Base-by-base conservation (phyloP, 108 stramenopile genomes). In the Cyclotella choctawhatcheeana region DNA sequence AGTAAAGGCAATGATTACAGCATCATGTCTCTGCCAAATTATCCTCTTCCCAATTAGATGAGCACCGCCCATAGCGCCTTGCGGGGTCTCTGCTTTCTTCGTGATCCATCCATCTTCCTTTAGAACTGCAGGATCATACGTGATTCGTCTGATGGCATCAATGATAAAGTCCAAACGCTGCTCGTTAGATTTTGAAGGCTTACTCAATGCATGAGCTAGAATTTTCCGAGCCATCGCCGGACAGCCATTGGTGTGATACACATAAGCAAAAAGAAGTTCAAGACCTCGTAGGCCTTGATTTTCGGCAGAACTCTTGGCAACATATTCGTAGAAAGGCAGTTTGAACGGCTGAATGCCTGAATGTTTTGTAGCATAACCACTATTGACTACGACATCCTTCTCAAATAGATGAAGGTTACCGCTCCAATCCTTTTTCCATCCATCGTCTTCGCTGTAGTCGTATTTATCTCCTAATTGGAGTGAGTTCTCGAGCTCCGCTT, bases 81-180 rank as follows among this genome's bases (percentile, higher is more conserved):
- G 73, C 4, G 88, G 84, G 44, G 63, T 81, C 3, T 64, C 60
- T 17, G 85, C 73, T 61, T 88, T 87, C 13, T 64, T 65, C 0
- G 89, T 94, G 3, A 82, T 89, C 93, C 93, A 94, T 2, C 93
- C 91, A 85, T 94, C 93, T 51, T 94, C 76, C 22, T 72, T 74
- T 7, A 94, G 78, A 29, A 94, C 93, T 10, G 68, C 44, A 1
- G 93, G 90, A 61, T 94, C 91, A 44, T 88, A 92, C 24, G 87
- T 86, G 3, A 85, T 79, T 20, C 91, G 70, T 20, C 73, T 62
- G 16, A 88, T 51, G 7, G 87, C 88, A 16, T 81, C 59, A 21
- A 81, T 32, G 21, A 81, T 81, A 34, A 59, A 70, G 3, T 76
- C 74, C 27, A 73, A 63, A 17, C 81, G 71, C 37, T 81, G 69